Conservation (phyloP, 2,329 filamentous ascomycete genomes). For the Bipolaris bicolor region DNA sequence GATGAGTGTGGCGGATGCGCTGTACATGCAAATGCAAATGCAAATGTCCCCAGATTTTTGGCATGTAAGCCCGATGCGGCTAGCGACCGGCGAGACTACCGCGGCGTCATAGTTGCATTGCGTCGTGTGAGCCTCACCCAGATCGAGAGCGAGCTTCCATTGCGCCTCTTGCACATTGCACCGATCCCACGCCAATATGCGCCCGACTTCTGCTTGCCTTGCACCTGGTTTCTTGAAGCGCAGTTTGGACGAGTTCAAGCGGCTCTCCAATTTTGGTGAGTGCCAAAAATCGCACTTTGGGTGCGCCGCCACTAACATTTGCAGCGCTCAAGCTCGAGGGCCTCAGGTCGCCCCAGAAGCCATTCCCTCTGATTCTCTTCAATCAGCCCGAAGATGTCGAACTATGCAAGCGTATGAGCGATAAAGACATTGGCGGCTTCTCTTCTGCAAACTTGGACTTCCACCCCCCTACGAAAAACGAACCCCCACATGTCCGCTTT, state of each 20-base stretch:
- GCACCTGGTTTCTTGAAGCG: conserved; percentile 62
- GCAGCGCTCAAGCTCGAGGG: conserved; percentile 73
- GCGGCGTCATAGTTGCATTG: conserved; percentile 25
- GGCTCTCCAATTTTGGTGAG: conserved; percentile 61
- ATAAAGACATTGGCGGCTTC: conserved; percentile 84
- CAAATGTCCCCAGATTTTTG: conserved; percentile 26
- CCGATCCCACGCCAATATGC: conserved; percentile 37
- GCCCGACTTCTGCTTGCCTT: conserved; percentile 43
- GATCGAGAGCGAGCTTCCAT: conserved; percentile 9
- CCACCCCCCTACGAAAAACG: conserved; percentile 53
- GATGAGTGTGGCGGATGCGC: conserved; percentile 6
- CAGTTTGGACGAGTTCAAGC: conserved; percentile 64
- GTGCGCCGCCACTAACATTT: conserved; percentile 36
- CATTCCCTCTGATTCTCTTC: conserved; percentile 71
- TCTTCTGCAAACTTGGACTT: conserved; percentile 76
- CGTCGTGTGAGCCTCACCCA: conserved; percentile 15
- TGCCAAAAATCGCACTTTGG: conserved; percentile 30
- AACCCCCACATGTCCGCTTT: conserved; percentile 76
- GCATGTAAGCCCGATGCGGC: conserved; percentile 21
- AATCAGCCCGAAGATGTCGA: conserved; percentile 53
- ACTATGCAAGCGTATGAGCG: conserved; percentile 77
- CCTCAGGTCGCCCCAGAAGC: conserved; percentile 67
- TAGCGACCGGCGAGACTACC: conserved; percentile 23
- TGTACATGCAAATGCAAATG: conserved; percentile 5
- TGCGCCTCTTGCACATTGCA: conserved; percentile 7